phyloP scores from a whole-genome alignment of 768 basidiomycete genomes.

The Lactarius evosmus region DNA sequence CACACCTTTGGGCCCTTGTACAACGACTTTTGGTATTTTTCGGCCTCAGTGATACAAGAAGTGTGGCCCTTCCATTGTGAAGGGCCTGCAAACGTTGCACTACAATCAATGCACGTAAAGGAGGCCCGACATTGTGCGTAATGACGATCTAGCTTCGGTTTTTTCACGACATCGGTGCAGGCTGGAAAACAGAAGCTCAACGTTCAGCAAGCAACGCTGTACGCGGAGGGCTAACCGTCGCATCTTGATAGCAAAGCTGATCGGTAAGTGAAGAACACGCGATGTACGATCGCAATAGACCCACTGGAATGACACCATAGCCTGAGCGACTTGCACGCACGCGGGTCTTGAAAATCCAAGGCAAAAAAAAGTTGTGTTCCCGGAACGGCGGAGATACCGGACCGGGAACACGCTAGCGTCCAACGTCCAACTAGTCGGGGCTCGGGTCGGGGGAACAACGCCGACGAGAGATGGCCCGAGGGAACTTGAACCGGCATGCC shows the following conservation, averaged over 20 bases:
- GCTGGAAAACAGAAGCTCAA: conserved; percentile 38
- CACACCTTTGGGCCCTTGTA: conserved; percentile 75
- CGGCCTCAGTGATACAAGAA: conserved; percentile 83
- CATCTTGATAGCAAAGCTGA: conserved; percentile 18
- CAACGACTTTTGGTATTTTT: conserved; percentile 86
- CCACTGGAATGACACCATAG: conserved; percentile 29
- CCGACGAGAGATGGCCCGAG: too few species aligned
- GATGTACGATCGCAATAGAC: conserved; percentile 21
- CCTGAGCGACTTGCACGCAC: not conserved
- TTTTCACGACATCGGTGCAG: conserved; percentile 87
- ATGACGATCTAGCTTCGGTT: conserved; percentile 89
- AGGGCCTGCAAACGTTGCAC: conserved; percentile 74
- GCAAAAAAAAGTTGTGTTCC: not conserved
- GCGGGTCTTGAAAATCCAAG: not conserved
- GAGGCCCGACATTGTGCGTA: conserved; percentile 54
- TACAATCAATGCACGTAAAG: conserved; percentile 87
- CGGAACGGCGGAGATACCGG: not conserved
- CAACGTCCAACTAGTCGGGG: too few species aligned
- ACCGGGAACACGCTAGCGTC: too few species aligned
- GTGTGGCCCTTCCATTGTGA: conserved; percentile 80
- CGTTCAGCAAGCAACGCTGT: not conserved
- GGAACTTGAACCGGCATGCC: too few species aligned
- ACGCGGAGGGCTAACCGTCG: conserved; percentile 26
- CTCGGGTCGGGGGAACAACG: too few species aligned
- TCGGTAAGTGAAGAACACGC: conserved; percentile 27